Evolutionary conservation across 495 filamentous ascomycete genomes (phyloP).

Genomic region (Darksidea phi): DNA sequence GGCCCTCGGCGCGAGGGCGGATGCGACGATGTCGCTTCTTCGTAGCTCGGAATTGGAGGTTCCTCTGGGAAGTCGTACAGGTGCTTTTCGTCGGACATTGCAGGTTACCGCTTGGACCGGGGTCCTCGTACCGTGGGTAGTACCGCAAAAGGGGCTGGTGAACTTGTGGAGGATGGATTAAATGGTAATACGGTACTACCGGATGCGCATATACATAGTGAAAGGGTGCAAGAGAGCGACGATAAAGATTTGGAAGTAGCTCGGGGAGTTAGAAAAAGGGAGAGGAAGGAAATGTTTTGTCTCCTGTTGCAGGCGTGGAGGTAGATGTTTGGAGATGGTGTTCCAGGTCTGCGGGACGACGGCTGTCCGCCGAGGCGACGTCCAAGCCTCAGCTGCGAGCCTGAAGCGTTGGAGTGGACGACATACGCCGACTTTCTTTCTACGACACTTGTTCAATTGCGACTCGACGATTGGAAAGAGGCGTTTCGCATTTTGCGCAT

Average conservation of each 20-base stretch:
- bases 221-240: constrained; percentile 7
- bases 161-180: neutral
- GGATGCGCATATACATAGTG: constrained; percentile 30
- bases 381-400: neutral
- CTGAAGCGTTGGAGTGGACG: neutral
- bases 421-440: neutral
- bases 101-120: neutral
- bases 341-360: neutral
- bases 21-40: constrained; percentile 73
- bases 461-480: too few relatives aligned
- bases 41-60: constrained; percentile 90
- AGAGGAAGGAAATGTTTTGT: neutral
- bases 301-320: neutral
- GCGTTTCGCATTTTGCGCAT: too few relatives aligned
- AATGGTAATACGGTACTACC: constrained; percentile 15
- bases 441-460: constrained; percentile 2
- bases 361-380: neutral
- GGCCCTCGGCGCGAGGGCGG: constrained; percentile 60
- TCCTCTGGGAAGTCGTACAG: constrained; percentile 55
- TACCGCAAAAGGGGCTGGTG: constrained; percentile 2
- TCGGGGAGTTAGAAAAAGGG: neutral
- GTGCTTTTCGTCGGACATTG: constrained; percentile 38
- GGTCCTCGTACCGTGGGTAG: neutral
- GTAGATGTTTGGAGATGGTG: constrained; percentile 10
- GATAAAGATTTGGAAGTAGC: neutral